These are phyloP conservation scores for Podaxis sp. DNA, from an alignment of 768 basidiomycete genomes.

Conservation along the genomic window DNA sequence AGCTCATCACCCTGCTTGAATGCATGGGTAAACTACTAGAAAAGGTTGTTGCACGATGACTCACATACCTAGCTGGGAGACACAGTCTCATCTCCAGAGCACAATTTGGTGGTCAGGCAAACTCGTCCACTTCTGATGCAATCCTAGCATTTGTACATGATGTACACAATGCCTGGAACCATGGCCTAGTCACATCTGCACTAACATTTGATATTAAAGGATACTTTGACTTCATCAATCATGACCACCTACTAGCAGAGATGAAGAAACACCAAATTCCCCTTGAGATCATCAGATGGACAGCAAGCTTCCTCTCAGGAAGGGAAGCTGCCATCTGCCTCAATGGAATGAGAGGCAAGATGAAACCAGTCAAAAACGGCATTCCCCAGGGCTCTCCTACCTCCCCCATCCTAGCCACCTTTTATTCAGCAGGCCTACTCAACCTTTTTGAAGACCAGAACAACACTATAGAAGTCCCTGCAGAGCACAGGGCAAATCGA, in stretches of 20 bases:
- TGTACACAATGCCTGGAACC: slow-evolving; percentile 25
- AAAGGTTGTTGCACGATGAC: slow-evolving; percentile 24
- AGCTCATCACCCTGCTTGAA: slow-evolving; percentile 34
- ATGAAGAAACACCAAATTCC: slow-evolving; percentile 22
- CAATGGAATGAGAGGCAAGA: slow-evolving; percentile 20
- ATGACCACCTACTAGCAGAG: slow-evolving; percentile 23
- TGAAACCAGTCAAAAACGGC: slow-evolving; percentile 9
- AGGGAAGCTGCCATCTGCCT: slow-evolving; percentile 22
- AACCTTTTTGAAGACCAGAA: slow-evolving; percentile 17
- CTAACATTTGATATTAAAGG: slow-evolving; percentile 31
- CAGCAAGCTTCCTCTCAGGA: slow-evolving; percentile 14
- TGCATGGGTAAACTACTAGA: slow-evolving; percentile 34
- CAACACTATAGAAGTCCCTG: slow-evolving; percentile 4
- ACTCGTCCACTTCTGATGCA: slow-evolving; percentile 23
- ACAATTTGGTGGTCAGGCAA: slow-evolving; percentile 25
- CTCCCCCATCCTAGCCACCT: slow-evolving; percentile 24
- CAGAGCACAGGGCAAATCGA: slow-evolving; percentile 15
- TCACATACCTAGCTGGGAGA: slow-evolving; percentile 23
- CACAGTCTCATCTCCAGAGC: slow-evolving; percentile 24
- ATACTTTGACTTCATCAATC: slow-evolving; percentile 29
- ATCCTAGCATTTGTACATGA: slow-evolving; percentile 25
- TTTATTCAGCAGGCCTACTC: slow-evolving; percentile 25
- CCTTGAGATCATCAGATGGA: slow-evolving; percentile 20
- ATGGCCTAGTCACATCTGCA: slow-evolving; percentile 15
- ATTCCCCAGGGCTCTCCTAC: too few relatives aligned